Evolutionary conservation across 306 rosid species (phyloP).

Genomic region (Vigna hirtella): DNA sequence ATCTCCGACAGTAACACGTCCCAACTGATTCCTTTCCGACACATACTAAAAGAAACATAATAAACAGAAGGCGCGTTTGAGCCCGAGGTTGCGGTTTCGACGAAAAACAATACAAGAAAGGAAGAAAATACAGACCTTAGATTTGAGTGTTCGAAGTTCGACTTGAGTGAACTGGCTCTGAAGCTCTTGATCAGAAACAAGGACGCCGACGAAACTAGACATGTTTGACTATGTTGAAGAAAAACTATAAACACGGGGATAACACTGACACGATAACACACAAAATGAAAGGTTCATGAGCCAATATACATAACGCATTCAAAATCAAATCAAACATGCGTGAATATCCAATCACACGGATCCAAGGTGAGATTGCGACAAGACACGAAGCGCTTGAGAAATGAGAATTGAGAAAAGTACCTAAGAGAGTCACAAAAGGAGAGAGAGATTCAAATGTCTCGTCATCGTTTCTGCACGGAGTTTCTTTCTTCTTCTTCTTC

Average conservation of each 20-base stretch:
- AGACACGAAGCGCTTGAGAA: conserved; percentile 17
- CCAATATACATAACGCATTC: conserved; percentile 23
- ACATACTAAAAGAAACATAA: conserved; percentile 64
- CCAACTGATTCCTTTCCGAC: conserved; percentile 74
- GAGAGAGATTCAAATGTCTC: conserved; percentile 36
- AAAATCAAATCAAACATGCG: conserved; percentile 45
- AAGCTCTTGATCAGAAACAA: conserved; percentile 92
- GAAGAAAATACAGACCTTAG: conserved; percentile 62
- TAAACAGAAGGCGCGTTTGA: conserved; percentile 41
- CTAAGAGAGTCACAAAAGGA: conserved; percentile 45
- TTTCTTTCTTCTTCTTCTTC: neutral
- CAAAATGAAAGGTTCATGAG: neutral
- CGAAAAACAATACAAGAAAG: neutral
- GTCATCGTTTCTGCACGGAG: conserved; percentile 40
- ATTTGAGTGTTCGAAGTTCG: conserved; percentile 93
- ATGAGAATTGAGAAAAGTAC: conserved; percentile 49
- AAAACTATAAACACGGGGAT: conserved; percentile 39
- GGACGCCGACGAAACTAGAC: conserved; percentile 92
- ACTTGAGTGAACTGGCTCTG: conserved; percentile 99
- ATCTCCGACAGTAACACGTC: conserved; percentile 63
- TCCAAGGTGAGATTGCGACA: conserved; percentile 12
- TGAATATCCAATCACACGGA: conserved; percentile 37
- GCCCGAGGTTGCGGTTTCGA: neutral
- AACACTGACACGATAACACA: conserved; percentile 42
- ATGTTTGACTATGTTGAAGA: conserved; percentile 57